Base-by-base conservation (phyloP, 2,329 filamentous ascomycete species). In the Talaromyces marneffei region DNA sequence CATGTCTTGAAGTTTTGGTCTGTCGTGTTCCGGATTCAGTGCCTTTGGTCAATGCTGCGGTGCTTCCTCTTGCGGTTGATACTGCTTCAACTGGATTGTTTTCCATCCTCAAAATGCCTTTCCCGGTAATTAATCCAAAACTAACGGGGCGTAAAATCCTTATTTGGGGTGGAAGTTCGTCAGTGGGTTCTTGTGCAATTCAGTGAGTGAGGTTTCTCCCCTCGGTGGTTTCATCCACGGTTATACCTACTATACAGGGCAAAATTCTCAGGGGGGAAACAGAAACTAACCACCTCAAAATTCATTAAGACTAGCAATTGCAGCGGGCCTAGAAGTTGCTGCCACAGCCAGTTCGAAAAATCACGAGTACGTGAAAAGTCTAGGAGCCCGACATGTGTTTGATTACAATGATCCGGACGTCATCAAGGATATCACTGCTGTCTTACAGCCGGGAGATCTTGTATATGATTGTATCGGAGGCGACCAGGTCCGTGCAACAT, bases 91-190 rank as follows among this genome's bases (percentile, higher is more conserved):
- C 76, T 3, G 66, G 66, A 6, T 61, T 71, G 25, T 70, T 72
- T 1, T 79, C 77, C 1, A 62, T 50, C 16, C 42, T 50, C 20
- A 66, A 40, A 42, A 2, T 69, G 74, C 6, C 80, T 74, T 3
- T 78, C 77, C 29, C 59, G 1, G 64, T 54, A 1, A 70, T 77
- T 12, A 0, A 35, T 5, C 48, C 58, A 18, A 27, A 42, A 5
- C 10, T 37, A 1, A 16, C 25, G 1, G 39, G 18, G 62, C 50
- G 6, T 66, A 48, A 64, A n/a, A 67, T 81, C 3, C 67, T 81
- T 3, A 69, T 80, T 16, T 80, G 75, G 77, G 78, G 76, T 27
- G 78, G 77, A 39, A 78, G 76, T 39, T 66, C 68, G 20, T 60
- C 58, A 1, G 46, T 53, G 31, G 56, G 56, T 1, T 58, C 56